phyloP scores from a whole-genome alignment of 352 stramenopile genomes.

The Phytophthora ramorum region DNA sequence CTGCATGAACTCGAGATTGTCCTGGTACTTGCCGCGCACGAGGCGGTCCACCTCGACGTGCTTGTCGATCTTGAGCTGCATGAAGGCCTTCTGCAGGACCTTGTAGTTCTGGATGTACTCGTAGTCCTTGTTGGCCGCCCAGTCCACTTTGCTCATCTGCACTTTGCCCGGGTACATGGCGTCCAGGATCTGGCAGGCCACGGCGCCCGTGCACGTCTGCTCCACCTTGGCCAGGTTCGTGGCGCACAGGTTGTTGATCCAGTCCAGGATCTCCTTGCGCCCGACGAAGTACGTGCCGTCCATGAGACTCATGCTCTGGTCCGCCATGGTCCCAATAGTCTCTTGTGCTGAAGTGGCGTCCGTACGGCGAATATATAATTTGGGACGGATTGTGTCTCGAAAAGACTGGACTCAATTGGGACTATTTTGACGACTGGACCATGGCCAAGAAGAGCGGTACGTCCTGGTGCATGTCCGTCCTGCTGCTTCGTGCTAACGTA shows the following conservation, averaged over 20 bases:
- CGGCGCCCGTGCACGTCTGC: slow-evolving; percentile 95
- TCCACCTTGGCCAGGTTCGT: slow-evolving; percentile 97
- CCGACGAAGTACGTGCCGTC: slow-evolving; percentile 97
- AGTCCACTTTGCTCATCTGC: slow-evolving; percentile 98
- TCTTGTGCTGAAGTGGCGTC: slow-evolving; percentile 20
- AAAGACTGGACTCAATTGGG: neutral
- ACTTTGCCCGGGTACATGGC: slow-evolving; percentile 94
- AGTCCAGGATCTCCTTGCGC: slow-evolving; percentile 98
- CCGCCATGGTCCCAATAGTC: slow-evolving; percentile 50
- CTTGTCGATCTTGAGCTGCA: slow-evolving; percentile 95
- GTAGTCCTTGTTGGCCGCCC: slow-evolving; percentile 96
- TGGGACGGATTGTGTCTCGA: neutral
- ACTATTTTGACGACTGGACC: neutral
- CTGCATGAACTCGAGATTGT: slow-evolving; percentile 99
- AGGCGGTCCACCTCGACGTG: slow-evolving; percentile 98
- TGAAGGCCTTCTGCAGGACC: slow-evolving; percentile 98
- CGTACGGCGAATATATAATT: neutral
- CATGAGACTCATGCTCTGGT: slow-evolving; percentile 96
- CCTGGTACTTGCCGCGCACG: slow-evolving; percentile 99
- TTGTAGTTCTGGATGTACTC: slow-evolving; percentile 99
- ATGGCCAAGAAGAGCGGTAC: slow-evolving; percentile 52
- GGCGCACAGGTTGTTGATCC: slow-evolving; percentile 97
- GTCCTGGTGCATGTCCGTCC: no score
- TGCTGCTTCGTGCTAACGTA: no score
- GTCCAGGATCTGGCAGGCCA: slow-evolving; percentile 98